These are phyloP conservation scores for Calonectria montana DNA, from an alignment of 2,329 filamentous ascomycete genomes.

Conservation along the genomic window DNA sequence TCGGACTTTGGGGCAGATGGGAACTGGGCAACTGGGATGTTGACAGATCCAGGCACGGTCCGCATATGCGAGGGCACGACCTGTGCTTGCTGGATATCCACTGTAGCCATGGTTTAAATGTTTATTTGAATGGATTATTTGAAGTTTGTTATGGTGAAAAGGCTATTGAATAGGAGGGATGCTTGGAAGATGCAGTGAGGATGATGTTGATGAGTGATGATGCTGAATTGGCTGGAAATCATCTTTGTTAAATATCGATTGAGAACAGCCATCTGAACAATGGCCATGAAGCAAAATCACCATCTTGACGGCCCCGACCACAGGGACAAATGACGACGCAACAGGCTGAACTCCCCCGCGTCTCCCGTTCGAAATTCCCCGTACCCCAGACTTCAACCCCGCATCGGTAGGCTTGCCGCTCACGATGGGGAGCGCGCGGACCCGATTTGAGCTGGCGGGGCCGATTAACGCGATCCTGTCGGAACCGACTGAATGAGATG, in stretches of 20 bases:
- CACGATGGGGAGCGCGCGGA: neutral
- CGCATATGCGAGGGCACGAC: constrained; percentile 43
- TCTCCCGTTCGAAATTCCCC: neutral
- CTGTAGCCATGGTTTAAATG: constrained; percentile 32
- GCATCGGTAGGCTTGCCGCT: constrained; percentile 5
- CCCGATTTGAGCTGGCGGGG: constrained; percentile 4
- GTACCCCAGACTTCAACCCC: constrained; percentile 23
- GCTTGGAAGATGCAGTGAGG: neutral
- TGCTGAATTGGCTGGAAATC: neutral
- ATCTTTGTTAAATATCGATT: neutral
- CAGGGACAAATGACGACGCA: neutral
- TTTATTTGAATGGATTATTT: neutral
- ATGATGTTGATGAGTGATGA: neutral
- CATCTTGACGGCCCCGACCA: neutral
- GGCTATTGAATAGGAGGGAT: neutral
- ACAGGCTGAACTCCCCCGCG: neutral
- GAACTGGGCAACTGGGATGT: constrained; percentile 60
- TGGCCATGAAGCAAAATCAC: neutral
- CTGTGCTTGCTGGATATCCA: constrained; percentile 29
- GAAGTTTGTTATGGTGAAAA: constrained; percentile 33
- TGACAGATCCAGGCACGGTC: constrained; percentile 63
- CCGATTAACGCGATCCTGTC: neutral
- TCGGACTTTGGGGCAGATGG: constrained; percentile 45
- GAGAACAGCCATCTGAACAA: neutral
- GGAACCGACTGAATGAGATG: neutral